Conservation (phyloP, 345 rosid species). For the Aquilaria yunnanensis region DNA sequence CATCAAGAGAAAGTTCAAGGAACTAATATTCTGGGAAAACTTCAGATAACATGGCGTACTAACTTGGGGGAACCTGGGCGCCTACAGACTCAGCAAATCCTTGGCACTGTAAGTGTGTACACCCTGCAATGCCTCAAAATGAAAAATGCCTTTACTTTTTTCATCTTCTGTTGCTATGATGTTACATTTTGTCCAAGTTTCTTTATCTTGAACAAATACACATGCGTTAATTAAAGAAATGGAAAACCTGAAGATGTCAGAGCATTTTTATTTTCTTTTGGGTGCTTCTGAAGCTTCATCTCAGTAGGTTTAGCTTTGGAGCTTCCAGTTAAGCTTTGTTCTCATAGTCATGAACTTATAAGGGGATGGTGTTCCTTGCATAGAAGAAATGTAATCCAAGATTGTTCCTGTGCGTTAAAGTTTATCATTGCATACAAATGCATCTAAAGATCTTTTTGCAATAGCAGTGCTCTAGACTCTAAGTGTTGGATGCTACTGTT, state of each 20-base stretch:
- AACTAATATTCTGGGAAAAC: conserved; percentile 82
- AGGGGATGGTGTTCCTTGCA: too few species aligned
- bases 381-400: too few species aligned
- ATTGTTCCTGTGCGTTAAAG: too few species aligned
- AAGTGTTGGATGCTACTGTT: too few species aligned
- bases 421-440: too few species aligned
- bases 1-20: conserved; percentile 50
- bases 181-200: background rate
- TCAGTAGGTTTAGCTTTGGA: too few species aligned
- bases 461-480: too few species aligned
- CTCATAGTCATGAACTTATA: too few species aligned
- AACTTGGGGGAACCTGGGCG: conserved; percentile 99
- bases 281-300: too few species aligned
- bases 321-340: too few species aligned
- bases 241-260: background rate
- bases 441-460: too few species aligned
- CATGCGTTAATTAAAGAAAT: background rate
- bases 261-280: background rate
- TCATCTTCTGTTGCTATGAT: background rate
- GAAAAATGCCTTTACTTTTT: conserved; percentile 2
- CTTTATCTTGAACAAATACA: background rate
- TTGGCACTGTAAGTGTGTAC: conserved; percentile 63
- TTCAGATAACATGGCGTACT: conserved; percentile 95
- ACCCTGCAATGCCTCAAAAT: background rate
- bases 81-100: conserved; percentile 94